phyloP scores from a whole-genome alignment of 2,329 filamentous ascomycete species.

The Microsporum canis region DNA sequence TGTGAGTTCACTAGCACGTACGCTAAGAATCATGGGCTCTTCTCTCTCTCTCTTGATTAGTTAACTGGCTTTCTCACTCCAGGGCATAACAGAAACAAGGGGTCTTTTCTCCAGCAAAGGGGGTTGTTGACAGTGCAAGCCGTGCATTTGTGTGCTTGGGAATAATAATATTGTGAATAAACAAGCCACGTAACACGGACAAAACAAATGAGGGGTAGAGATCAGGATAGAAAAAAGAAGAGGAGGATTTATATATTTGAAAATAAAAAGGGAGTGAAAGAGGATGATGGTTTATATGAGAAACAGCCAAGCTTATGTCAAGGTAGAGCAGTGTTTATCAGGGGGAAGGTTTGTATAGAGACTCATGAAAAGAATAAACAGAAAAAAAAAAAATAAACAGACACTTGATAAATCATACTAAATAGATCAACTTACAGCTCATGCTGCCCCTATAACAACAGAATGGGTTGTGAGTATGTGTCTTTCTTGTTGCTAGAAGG shows the following conservation, averaged over 20 bases:
- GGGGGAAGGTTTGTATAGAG: background rate
- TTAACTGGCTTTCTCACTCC: conserved; percentile 3
- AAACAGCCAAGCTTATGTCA: conserved; percentile 7
- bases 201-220: conserved; percentile 5
- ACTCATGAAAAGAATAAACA: background rate
- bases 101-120: background rate
- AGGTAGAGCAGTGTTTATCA: background rate
- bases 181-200: conserved; percentile 8
- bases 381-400: too few relatives aligned
- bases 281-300: conserved; percentile 5
- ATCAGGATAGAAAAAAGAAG: background rate
- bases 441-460: conserved; percentile 38
- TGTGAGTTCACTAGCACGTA: conserved; percentile 40
- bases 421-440: conserved; percentile 40
- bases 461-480: conserved; percentile 38
- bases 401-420: background rate
- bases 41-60: background rate
- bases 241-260: background rate
- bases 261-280: background rate
- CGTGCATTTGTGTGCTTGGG: conserved; percentile 5
- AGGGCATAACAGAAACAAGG: background rate
- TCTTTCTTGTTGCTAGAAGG: background rate
- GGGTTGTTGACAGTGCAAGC: conserved; percentile 10
- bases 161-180: conserved; percentile 1
- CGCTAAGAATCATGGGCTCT: conserved; percentile 30